Conservation (phyloP, 495 filamentous ascomycete species). For the Hamigera avellanea region DNA sequence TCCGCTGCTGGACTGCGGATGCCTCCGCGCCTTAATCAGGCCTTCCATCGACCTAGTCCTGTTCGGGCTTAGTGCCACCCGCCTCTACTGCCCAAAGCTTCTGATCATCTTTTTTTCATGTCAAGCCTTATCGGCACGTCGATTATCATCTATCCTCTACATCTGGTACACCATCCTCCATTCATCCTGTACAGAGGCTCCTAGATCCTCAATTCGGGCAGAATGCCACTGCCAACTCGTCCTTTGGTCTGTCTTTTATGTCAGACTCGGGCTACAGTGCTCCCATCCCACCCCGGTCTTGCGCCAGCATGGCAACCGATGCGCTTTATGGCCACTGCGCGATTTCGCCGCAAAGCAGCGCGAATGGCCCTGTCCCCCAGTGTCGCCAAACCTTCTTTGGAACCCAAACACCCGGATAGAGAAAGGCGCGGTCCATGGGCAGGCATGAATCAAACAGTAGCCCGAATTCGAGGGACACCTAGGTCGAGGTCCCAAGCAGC, state of each 20-base stretch:
- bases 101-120: neutral
- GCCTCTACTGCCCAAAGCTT: neutral
- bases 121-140: neutral
- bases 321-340: constrained; percentile 28
- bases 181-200: too few species aligned
- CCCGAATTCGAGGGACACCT: constrained; percentile 38
- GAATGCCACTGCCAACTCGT: constrained; percentile 23
- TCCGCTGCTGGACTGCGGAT: neutral
- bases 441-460: constrained; percentile 66
- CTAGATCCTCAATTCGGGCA: constrained; percentile 5
- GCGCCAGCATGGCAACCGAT: constrained; percentile 21
- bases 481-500: constrained; percentile 27
- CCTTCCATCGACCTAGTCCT: constrained; percentile 14
- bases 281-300: constrained; percentile 1
- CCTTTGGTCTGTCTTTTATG: constrained; percentile 29
- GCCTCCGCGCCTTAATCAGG: neutral
- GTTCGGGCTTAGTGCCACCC: constrained; percentile 12
- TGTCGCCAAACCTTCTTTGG: constrained; percentile 45
- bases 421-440: constrained; percentile 53
- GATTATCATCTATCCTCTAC: too few species aligned
- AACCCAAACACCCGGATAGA: constrained; percentile 20
- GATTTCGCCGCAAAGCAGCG: constrained; percentile 40
- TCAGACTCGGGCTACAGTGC: constrained; percentile 18
- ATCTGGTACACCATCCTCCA: too few species aligned
- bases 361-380: constrained; percentile 71